Conservation (phyloP, 306 rosid genomes). For the Albizia julibrissin region DNA sequence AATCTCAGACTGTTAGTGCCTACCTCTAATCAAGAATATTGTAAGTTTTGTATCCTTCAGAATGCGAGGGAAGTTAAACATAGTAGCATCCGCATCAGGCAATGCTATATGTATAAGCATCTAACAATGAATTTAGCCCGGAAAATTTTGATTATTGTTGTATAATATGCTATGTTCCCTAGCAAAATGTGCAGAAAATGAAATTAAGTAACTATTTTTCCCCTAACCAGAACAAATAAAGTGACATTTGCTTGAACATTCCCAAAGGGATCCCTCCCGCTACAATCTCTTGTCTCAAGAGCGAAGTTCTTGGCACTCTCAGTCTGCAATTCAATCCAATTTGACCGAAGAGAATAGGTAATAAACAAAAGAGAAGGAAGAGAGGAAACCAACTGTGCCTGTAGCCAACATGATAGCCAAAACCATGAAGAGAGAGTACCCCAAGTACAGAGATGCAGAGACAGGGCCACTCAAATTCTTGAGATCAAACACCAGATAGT, state of each 20-base stretch:
- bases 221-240: neutral
- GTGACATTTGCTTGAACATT: slow-evolving; percentile 26
- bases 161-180: slow-evolving; percentile 38
- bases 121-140: slow-evolving; percentile 45
- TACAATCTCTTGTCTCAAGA: slow-evolving; percentile 22
- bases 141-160: slow-evolving; percentile 33
- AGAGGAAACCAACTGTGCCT: slow-evolving; percentile 80
- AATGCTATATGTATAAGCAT: slow-evolving; percentile 22
- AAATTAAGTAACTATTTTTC: neutral
- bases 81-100: slow-evolving; percentile 5
- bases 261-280: slow-evolving; percentile 11
- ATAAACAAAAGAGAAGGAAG: slow-evolving; percentile 83
- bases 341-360: slow-evolving; percentile 82
- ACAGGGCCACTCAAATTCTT: slow-evolving; percentile 5
- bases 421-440: neutral
- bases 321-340: slow-evolving; percentile 67
- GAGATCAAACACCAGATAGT: slow-evolving; percentile 3
- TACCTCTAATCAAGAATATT: too few relatives aligned
- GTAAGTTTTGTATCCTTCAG: neutral
- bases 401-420: slow-evolving; percentile 62
- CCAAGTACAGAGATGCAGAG: neutral
- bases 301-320: slow-evolving; percentile 1
- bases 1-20: too few relatives aligned
- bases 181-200: slow-evolving; percentile 26
- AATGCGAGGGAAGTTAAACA: neutral